phyloP scores from a whole-genome alignment of 257 asterid genomes.

The Oldenlandia corymbosa region DNA sequence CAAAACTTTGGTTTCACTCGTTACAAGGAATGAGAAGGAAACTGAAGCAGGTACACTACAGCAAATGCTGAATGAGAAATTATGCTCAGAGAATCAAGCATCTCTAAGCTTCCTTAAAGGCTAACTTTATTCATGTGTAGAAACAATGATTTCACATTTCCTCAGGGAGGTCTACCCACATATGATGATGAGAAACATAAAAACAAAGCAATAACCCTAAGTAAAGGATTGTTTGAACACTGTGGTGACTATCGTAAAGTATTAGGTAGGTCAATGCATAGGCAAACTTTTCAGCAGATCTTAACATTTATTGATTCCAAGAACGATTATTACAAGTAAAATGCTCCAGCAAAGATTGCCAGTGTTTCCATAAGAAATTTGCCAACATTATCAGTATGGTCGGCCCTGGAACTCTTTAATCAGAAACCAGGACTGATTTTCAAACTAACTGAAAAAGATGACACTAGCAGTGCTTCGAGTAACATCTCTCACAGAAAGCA shows the following conservation, averaged over 20 bases:
- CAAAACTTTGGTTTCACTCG: slow-evolving; percentile 1
- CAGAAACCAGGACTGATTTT: neutral
- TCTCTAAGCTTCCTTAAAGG: slow-evolving; percentile 33
- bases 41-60: slow-evolving; percentile 6
- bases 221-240: neutral
- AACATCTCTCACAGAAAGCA: neutral
- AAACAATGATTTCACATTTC: slow-evolving; percentile 77
- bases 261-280: neutral
- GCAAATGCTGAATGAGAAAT: neutral
- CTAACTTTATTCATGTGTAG: slow-evolving; percentile 70
- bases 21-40: neutral
- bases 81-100: slow-evolving; percentile 24
- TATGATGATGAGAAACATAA: slow-evolving; percentile 9
- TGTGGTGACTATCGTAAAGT: too few relatives aligned
- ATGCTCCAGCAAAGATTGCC: neutral
- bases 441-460: neutral
- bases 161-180: slow-evolving; percentile 79
- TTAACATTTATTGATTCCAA: neutral
- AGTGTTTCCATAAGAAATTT: neutral
- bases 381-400: neutral
- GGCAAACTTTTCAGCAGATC: neutral
- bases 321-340: neutral
- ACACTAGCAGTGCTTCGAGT: neutral
- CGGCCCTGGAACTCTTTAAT: neutral
- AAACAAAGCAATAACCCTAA: neutral